Evolutionary conservation across 768 basidiomycete genomes (phyloP).

Genomic region (Cantharellus cinnabarinus): DNA sequence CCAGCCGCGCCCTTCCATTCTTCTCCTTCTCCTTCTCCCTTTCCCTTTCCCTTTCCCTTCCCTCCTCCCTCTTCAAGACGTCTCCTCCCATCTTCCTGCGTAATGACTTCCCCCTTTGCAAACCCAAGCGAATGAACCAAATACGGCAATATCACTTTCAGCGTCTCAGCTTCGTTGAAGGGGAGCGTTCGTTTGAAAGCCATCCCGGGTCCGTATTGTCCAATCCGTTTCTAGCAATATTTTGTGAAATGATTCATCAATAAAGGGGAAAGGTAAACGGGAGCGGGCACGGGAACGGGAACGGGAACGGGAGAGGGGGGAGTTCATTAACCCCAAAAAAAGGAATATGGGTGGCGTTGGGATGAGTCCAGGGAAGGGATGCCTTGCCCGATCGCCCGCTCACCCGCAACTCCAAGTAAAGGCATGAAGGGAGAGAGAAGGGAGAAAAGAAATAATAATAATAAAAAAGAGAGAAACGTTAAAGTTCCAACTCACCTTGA

Average conservation of each 20-base stretch:
- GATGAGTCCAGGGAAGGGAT: background rate
- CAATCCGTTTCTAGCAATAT: slow-evolving; percentile 48
- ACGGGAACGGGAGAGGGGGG: background rate
- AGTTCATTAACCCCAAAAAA: background rate
- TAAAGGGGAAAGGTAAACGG: no score
- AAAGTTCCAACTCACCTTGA: slow-evolving; percentile 46
- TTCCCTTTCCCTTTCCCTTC: slow-evolving; percentile 15
- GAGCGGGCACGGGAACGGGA: no score
- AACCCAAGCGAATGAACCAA: slow-evolving; percentile 56
- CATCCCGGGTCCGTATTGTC: slow-evolving; percentile 46
- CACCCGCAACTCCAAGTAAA: background rate
- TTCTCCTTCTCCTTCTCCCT: slow-evolving; percentile 27
- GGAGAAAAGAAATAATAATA: background rate
- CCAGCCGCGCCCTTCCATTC: slow-evolving; percentile 34
- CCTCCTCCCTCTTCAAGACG: slow-evolving; percentile 29
- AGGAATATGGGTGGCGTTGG: background rate
- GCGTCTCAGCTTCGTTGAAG: slow-evolving; percentile 53
- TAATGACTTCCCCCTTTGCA: slow-evolving; percentile 46
- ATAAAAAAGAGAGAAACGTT: background rate
- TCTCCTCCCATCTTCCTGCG: slow-evolving; percentile 14
- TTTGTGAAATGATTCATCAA: no score
- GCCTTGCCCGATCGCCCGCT: background rate
- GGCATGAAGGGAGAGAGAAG: background rate
- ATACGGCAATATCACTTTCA: slow-evolving; percentile 55
- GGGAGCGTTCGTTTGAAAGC: slow-evolving; percentile 61